These are phyloP conservation scores for Theobroma grandiflorum DNA, from an alignment of 441 rosid species.

Conservation along the genomic window DNA sequence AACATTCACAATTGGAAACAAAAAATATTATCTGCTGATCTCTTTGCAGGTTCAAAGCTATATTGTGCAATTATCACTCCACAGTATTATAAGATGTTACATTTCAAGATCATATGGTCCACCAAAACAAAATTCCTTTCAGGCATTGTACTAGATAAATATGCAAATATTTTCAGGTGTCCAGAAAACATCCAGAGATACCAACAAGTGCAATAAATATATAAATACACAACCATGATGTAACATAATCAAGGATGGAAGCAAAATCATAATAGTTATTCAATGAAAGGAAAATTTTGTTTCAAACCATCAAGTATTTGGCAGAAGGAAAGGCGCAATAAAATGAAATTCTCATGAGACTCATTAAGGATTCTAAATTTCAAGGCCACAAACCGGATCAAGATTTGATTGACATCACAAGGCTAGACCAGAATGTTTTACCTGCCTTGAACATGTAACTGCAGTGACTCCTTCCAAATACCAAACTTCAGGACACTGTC, in stretches of 20 bases:
- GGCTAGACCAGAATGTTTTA: conserved; percentile 14
- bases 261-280: not conserved
- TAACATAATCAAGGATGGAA: not conserved
- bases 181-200: not conserved
- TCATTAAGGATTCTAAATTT: not conserved
- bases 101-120: not conserved
- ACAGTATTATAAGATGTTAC: not conserved
- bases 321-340: not conserved
- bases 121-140: not conserved
- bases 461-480: conserved; percentile 26
- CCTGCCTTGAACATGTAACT: conserved; percentile 34
- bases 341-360: not conserved
- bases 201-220: not conserved
- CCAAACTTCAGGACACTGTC: conserved; percentile 49
- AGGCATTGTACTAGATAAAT: not conserved
- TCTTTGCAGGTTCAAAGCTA: no score
- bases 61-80: no score
- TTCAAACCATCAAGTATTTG: not conserved
- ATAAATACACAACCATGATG: not conserved
- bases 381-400: not conserved
- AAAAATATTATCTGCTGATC: no score
- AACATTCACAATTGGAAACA: not conserved
- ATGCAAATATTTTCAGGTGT: not conserved
- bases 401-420: not conserved
- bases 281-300: not conserved